Conservation (phyloP, 225 moss, liverwort and hornwort genomes). For the Straminergon stramineum region DNA sequence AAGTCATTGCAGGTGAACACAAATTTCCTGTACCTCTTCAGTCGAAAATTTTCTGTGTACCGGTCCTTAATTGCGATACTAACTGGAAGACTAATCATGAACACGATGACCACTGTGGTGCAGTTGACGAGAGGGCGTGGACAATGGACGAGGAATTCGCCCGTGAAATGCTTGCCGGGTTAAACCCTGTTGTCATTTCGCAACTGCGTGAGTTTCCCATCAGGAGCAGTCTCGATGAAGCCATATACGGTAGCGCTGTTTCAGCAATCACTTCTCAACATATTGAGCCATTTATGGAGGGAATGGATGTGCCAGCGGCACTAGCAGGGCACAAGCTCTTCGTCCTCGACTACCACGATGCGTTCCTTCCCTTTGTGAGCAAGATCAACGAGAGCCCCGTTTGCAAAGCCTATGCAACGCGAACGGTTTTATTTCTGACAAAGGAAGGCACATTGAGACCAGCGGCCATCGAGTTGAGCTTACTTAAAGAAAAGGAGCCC, state of each 20-base stretch:
- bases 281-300: constrained; percentile 46
- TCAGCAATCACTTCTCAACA: constrained; percentile 44
- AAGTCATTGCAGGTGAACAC: constrained; percentile 43
- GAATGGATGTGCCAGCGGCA: constrained; percentile 24
- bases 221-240: constrained; percentile 26
- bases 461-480: constrained; percentile 54
- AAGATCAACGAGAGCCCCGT: constrained; percentile 35
- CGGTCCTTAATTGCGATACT: background rate
- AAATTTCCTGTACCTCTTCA: background rate
- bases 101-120: background rate
- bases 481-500: constrained; percentile 10
- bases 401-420: constrained; percentile 51
- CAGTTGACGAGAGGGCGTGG: constrained; percentile 73
- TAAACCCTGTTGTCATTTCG: constrained; percentile 50
- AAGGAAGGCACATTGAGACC: constrained; percentile 44
- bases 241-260: constrained; percentile 9
- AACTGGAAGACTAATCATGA: background rate
- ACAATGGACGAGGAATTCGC: constrained; percentile 62
- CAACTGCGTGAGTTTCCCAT: constrained; percentile 50
- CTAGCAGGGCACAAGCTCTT: constrained; percentile 38
- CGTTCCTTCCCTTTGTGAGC: constrained; percentile 43
- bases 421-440: constrained; percentile 47
- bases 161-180: constrained; percentile 67
- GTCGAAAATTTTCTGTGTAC: background rate
- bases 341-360: constrained; percentile 49